Percentiles rank a stretch among this genome's conserved stretches.
phyloP scores from a whole-genome alignment of 2,329 filamentous ascomycete genomes.

The Mollisiaceae sp. region DNA sequence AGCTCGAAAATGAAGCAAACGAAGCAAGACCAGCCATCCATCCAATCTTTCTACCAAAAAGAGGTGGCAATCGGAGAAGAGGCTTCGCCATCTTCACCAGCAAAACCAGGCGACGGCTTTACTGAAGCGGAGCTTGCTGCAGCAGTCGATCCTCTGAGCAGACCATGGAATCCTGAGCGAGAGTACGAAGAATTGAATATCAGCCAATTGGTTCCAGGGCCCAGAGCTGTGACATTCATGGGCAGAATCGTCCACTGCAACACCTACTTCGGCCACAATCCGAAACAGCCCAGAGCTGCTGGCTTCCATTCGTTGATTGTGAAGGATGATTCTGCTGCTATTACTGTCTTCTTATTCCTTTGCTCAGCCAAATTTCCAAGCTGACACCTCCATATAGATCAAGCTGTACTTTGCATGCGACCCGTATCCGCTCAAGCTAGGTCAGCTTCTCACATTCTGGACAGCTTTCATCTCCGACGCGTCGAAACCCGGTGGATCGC shows the following conservation, averaged over 20 bases:
- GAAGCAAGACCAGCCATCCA: constrained; percentile 31
- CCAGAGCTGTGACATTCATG: constrained; percentile 54
- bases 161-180: constrained; percentile 49
- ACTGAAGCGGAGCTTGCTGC: constrained; percentile 52
- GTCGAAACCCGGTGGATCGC: constrained; percentile 50
- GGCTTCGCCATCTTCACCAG: background rate
- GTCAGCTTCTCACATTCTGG: constrained; percentile 61
- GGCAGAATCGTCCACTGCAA: constrained; percentile 63
- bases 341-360: constrained; percentile 49
- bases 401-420: constrained; percentile 55
- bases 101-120: constrained; percentile 55
- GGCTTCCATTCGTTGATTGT: constrained; percentile 59
- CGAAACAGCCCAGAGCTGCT: constrained; percentile 50
- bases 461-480: constrained; percentile 57
- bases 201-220: constrained; percentile 54
- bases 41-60: constrained; percentile 39
- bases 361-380: background rate
- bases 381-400: constrained; percentile 45
- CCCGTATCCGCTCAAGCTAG: constrained; percentile 52
- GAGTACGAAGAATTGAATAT: constrained; percentile 55
- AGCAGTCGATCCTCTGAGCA: constrained; percentile 45
- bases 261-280: constrained; percentile 49
- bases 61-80: constrained; percentile 26
- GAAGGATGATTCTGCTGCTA: constrained; percentile 59
- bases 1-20: background rate